A percentile compares a stretch with the other conserved stretches of the same genome.
Conservation (phyloP, 495 filamentous ascomycete genomes). For the Aspergillus mulundensis region DNA sequence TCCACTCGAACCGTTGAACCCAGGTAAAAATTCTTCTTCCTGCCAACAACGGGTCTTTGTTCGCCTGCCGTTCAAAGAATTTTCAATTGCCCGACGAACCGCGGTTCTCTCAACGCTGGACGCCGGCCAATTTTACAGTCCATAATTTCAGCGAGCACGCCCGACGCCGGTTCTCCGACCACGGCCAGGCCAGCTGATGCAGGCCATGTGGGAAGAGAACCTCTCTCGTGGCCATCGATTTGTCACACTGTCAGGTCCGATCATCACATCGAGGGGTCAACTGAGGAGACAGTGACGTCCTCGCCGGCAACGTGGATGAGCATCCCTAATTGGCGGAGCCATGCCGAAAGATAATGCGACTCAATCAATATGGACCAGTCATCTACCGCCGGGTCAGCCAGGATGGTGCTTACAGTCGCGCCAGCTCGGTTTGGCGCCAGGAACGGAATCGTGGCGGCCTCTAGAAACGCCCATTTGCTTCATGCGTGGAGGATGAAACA, state of each 20-base stretch:
- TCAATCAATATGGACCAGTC: slow-evolving; percentile 12
- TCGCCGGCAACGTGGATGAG: not conserved
- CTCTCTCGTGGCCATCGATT: not conserved
- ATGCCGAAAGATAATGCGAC: not conserved
- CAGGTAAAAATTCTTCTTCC: too few species aligned
- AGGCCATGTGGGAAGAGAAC: not conserved
- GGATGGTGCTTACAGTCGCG: slow-evolving; percentile 2
- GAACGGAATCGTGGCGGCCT: slow-evolving; percentile 18
- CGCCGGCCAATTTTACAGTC: not conserved
- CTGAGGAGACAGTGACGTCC: not conserved
- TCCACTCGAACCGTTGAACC: too few species aligned
- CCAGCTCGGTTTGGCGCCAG: slow-evolving; percentile 20
- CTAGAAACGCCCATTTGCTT: slow-evolving; percentile 17
- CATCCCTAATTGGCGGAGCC: slow-evolving; percentile 1
- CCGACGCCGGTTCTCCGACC: not conserved
- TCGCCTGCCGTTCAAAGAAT: not conserved
- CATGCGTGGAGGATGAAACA: slow-evolving; percentile 22
- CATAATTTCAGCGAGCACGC: not conserved
- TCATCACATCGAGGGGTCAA: not conserved
- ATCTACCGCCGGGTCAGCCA: not conserved
- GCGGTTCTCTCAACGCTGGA: too few species aligned
- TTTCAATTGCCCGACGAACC: not conserved
- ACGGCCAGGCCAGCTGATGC: slow-evolving; percentile 2
- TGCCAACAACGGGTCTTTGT: too few species aligned
- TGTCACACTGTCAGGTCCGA: not conserved